A percentile compares a stretch with the other conserved stretches of the same genome.
These are phyloP conservation scores for Marvania coccoides DNA, from an alignment of 139 green algal genomes.

Conservation along the genomic window DNA sequence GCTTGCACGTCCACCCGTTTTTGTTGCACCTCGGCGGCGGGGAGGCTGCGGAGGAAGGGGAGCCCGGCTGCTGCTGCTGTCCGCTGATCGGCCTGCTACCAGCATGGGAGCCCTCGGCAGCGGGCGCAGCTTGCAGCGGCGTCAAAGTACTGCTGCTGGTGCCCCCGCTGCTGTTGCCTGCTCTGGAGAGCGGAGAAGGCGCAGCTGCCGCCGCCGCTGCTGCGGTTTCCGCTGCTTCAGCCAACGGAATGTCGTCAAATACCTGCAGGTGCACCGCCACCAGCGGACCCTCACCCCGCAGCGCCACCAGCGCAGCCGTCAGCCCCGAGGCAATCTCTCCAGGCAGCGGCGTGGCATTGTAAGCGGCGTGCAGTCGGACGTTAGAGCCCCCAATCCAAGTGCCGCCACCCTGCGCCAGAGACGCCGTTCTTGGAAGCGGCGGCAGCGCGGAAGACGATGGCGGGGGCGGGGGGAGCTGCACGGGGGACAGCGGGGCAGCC, in stretches of 20 bases:
- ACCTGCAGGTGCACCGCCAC: constrained; percentile 49
- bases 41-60: too few species aligned
- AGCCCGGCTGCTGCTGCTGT: too few species aligned
- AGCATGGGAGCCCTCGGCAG: too few species aligned
- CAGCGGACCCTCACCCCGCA: constrained; percentile 54
- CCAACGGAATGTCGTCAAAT: constrained; percentile 15
- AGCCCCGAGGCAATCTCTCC: constrained; percentile 19
- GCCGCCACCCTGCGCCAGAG: constrained; percentile 11
- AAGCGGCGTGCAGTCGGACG: background rate
- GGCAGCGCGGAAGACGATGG: background rate
- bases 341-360: background rate
- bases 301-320: constrained; percentile 38
- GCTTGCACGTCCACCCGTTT: constrained; percentile 27
- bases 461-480: background rate
- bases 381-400: constrained; percentile 24
- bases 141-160: background rate
- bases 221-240: background rate
- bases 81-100: too few species aligned
- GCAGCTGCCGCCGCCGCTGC: background rate
- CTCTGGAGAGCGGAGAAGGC: background rate
- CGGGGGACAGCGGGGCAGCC: background rate
- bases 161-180: background rate
- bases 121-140: background rate
- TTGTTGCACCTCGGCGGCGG: constrained; percentile 12
- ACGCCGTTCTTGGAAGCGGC: background rate